A percentile compares a stretch with the other conserved stretches of the same genome.
Conservation (phyloP, 78 protist genomes). For the Chrysochromulina tobinii region DNA sequence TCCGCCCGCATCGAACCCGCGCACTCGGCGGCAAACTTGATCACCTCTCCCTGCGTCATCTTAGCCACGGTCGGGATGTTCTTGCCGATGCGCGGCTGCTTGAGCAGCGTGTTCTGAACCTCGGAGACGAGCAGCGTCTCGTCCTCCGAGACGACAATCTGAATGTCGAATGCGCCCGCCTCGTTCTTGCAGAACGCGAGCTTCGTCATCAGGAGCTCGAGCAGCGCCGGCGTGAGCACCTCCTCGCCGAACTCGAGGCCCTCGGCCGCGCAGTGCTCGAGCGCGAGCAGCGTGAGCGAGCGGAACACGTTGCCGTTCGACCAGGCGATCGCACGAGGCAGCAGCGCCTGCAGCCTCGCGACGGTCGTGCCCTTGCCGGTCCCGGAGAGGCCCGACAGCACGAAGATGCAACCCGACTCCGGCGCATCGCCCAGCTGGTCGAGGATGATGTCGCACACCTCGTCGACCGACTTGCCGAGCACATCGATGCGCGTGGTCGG, state of each 20-base stretch:
- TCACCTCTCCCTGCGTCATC: too few relatives aligned
- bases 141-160: neutral
- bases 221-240: neutral
- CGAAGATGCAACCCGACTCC: slow-evolving; percentile 8
- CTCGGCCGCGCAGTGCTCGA: neutral
- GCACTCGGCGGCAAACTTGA: too few relatives aligned
- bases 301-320: slow-evolving; percentile 49
- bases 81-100: slow-evolving; percentile 18
- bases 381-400: slow-evolving; percentile 18
- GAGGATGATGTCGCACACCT: slow-evolving; percentile 14
- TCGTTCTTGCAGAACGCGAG: neutral
- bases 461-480: slow-evolving; percentile 14
- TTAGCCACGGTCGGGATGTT: neutral
- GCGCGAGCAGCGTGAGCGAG: slow-evolving; percentile 36
- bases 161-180: neutral
- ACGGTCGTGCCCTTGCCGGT: too few relatives aligned
- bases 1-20: too few relatives aligned
- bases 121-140: neutral
- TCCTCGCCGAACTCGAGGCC: neutral
- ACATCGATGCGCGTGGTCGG: slow-evolving; percentile 27
- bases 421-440: neutral
- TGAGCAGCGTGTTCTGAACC: slow-evolving; percentile 26
- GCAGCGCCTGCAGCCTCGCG: neutral
- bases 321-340: slow-evolving; percentile 26
- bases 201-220: neutral